A percentile compares a stretch with the other conserved stretches of the same genome.
These are phyloP conservation scores for Neonectria coccinea DNA, from an alignment of 2,329 filamentous ascomycete species.

Conservation along the genomic window DNA sequence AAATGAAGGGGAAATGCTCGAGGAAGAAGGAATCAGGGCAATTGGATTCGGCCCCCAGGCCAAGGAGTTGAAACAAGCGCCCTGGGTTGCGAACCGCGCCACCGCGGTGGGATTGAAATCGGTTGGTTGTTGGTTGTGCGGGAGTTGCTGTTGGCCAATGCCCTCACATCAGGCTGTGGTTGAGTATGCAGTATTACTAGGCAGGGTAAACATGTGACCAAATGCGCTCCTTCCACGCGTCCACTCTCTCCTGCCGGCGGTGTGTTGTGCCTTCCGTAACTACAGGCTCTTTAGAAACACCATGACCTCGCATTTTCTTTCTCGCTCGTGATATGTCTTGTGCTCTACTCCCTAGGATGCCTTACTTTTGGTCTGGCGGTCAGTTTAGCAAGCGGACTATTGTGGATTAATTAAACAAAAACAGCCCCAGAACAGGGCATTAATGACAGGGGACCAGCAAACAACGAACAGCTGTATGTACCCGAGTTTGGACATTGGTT, in stretches of 20 bases:
- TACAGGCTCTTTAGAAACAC: not conserved
- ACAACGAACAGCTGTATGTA: not conserved
- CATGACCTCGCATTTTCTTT: not conserved
- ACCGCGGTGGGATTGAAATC: not conserved
- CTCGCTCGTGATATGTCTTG: not conserved
- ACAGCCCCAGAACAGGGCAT: no score
- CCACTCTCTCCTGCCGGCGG: not conserved
- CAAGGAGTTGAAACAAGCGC: not conserved
- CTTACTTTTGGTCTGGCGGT: no score
- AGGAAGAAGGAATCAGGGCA: not conserved
- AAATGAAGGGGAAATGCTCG: not conserved
- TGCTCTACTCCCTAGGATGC: not conserved
- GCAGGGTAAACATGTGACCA: not conserved
- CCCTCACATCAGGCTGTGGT: not conserved
- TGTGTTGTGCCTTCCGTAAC: not conserved
- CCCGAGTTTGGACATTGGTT: not conserved
- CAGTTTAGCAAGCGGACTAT: no score
- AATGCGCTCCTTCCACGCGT: not conserved
- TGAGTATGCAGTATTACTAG: not conserved
- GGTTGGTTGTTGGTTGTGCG: not conserved
- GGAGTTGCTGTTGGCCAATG: not conserved
- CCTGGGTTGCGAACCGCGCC: not conserved
- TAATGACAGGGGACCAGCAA: no score
- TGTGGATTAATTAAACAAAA: no score
- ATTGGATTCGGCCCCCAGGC: not conserved